Evolutionary conservation across 768 basidiomycete species (phyloP).

Genomic region (Paxillus involutus): DNA sequence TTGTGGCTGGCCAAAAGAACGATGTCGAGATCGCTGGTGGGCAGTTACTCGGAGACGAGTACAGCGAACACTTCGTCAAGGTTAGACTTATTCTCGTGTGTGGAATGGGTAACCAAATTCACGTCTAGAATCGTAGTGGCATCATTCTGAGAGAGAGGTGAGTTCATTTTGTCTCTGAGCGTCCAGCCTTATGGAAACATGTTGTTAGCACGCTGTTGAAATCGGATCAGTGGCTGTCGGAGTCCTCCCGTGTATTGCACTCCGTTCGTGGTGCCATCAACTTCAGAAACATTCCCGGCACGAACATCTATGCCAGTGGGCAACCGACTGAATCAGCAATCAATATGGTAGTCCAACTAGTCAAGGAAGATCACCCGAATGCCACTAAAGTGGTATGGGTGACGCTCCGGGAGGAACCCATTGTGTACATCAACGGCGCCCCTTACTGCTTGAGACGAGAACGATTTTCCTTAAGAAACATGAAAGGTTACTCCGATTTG

Average conservation of each 20-base stretch:
- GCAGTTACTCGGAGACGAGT: constrained; percentile 91
- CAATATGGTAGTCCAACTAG: constrained; percentile 66
- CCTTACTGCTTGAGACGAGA: constrained; percentile 90
- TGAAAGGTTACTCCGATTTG: constrained; percentile 66
- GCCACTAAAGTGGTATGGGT: constrained; percentile 81
- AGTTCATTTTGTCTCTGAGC: constrained; percentile 22
- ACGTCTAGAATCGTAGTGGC: constrained; percentile 81
- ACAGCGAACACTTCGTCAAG: constrained; percentile 91
- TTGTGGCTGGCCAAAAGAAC: constrained; percentile 69
- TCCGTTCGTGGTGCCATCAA: constrained; percentile 92
- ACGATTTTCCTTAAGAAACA: constrained; percentile 84
- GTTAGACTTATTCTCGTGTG: constrained; percentile 36
- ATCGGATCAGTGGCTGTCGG: constrained; percentile 87
- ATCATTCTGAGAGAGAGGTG: constrained; percentile 91
- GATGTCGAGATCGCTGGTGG: constrained; percentile 77
- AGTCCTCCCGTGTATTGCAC: constrained; percentile 62
- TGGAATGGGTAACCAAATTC: background rate
- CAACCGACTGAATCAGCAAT: constrained; percentile 90
- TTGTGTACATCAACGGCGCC: constrained; percentile 89
- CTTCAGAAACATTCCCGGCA: constrained; percentile 80
- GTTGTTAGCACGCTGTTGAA: constrained; percentile 74
- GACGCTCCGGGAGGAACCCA: constrained; percentile 88
- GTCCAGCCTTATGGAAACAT: background rate
- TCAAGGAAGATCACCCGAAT: constrained; percentile 60
- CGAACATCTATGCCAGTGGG: constrained; percentile 87